Conservation (phyloP, 1,284 basidiomycete genomes). For the Lignosus rhinocerotis region DNA sequence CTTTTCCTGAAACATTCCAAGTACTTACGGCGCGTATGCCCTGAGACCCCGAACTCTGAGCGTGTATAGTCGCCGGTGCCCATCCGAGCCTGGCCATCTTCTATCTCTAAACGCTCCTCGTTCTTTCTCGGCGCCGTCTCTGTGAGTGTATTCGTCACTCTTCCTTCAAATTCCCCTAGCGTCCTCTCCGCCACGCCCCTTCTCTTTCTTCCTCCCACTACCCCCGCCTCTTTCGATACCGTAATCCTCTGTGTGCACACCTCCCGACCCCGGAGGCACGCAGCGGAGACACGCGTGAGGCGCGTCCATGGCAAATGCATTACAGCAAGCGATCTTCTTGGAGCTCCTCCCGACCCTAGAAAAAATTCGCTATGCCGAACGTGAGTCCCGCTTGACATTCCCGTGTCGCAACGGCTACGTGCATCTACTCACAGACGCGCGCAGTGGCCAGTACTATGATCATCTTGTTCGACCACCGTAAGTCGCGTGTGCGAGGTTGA, state of each 20-base stretch:
- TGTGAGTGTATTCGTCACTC: background rate
- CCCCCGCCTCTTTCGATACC: background rate
- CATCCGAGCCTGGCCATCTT: background rate
- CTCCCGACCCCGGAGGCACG: background rate
- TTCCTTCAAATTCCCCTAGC: background rate
- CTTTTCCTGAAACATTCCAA: no score
- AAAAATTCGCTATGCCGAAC: slow-evolving; percentile 22
- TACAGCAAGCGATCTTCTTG: slow-evolving; percentile 10
- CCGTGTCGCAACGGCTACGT: background rate
- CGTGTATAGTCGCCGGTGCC: background rate
- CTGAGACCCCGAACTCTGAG: no score
- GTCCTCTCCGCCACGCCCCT: background rate
- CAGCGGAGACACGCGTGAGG: background rate
- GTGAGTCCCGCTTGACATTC: slow-evolving; percentile 8
- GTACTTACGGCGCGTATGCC: no score
- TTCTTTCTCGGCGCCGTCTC: background rate
- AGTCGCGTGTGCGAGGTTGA: background rate
- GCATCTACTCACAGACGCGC: background rate
- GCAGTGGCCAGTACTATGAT: slow-evolving; percentile 20
- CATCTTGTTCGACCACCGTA: slow-evolving; percentile 23
- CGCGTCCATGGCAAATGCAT: slow-evolving; percentile 3
- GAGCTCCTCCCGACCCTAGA: slow-evolving; percentile 15
- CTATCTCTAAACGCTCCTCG: background rate
- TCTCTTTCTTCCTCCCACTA: background rate
- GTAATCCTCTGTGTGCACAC: no score